Base-by-base conservation (phyloP, 352 stramenopile genomes). In the Phytophthora cajani region DNA sequence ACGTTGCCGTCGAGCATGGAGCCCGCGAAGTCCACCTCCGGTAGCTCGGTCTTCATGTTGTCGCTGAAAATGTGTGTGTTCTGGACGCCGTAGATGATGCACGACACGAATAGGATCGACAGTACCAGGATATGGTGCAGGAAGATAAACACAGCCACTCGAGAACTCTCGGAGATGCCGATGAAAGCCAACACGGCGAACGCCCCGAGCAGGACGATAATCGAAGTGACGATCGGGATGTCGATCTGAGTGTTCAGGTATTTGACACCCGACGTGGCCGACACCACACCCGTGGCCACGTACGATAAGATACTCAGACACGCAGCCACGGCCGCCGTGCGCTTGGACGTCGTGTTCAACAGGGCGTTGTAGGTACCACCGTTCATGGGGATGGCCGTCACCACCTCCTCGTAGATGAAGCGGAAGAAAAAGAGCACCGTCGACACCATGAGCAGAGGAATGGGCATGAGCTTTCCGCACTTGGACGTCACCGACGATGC, bases 301-400 rank as follows among this genome's bases (percentile, higher is more conserved):
- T 97, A 97, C n/a, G 86, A 89, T 46, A 97, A 78, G 44, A 97
- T 85, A 30, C 82, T 80, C 49, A 97, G 78, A 12, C 77, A 82
- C 6, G 89, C 90, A 17, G 88, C 88, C 9, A 94, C 74, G 0
- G 86, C 82, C 5, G 89, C 90, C n/a, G 91, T 73, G 47, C 80
- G 76, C 77, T 97, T 97, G 23, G 72, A 90, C 27, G 87, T 95
- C 16, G 84, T 90, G 69, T 27, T 27, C 23, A 27, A 27, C 23
- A 27, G 75, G 14, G 90, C 82, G 72, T 95, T 96, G 74, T 96
- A 97, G 27, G 84, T 88, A 25, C 90, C 90, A 16, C 90, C 90
- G 75, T 97, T 96, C 58, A 94, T 80, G 11, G 89, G 87, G 32
- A 97, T 79, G 2, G 89, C 90, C 14, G 78, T 91, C 49, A 96